phyloP scores from a whole-genome alignment of 257 asterid genomes.

The Lycium barbarum region DNA sequence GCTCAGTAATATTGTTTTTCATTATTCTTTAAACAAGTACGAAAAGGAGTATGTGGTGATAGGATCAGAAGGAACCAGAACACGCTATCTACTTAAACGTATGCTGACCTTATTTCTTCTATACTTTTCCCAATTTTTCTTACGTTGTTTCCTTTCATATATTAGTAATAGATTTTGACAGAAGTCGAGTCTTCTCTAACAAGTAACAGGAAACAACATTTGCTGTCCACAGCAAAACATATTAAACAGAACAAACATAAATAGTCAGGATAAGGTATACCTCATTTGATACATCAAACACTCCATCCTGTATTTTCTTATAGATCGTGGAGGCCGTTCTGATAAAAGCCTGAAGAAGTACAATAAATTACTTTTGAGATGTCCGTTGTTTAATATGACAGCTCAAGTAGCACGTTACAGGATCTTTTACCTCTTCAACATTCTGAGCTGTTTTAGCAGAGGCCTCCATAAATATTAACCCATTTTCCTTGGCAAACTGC shows the following conservation, averaged over 20 bases:
- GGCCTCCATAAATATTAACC: constrained; percentile 55
- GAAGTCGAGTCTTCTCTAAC: not conserved
- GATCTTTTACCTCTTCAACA: constrained; percentile 38
- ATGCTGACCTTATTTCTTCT: not conserved
- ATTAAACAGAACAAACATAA: not conserved
- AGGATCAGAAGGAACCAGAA: not conserved
- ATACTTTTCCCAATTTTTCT: not conserved
- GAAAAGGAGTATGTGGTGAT: not conserved
- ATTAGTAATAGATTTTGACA: not conserved
- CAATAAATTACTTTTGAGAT: not conserved
- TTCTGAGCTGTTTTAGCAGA: constrained; percentile 45
- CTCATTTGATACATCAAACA: constrained; percentile 43
- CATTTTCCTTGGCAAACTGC: constrained; percentile 80
- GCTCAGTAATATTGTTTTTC: not conserved
- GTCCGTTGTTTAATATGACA: not conserved
- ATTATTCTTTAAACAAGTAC: not conserved
- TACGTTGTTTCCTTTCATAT: not conserved
- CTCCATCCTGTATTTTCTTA: constrained; percentile 41
- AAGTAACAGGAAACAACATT: not conserved
- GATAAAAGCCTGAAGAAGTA: constrained; percentile 36
- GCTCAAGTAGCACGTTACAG: not conserved
- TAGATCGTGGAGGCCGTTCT: constrained; percentile 39
- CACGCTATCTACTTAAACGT: not conserved
- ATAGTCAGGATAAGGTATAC: constrained; percentile 16
- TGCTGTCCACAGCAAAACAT: not conserved